Evolutionary conservation across 192 early-diverging fungal species (phyloP).

Genomic region (Gryganskiella cystojenkinii): DNA sequence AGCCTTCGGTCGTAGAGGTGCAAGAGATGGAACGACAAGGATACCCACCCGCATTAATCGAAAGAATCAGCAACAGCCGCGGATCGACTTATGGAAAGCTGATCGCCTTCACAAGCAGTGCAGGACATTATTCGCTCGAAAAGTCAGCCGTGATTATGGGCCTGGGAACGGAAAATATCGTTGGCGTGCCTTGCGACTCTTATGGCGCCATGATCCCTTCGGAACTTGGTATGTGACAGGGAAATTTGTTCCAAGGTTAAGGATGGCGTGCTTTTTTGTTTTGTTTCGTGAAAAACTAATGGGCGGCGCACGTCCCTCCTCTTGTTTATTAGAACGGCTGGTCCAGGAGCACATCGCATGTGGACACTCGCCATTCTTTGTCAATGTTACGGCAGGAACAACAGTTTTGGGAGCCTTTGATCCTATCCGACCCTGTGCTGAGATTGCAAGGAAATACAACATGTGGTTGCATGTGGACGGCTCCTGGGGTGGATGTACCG

Average conservation of each 20-base stretch:
- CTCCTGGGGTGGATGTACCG: constrained; percentile 78
- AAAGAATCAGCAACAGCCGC: not conserved
- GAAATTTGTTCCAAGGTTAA: too few relatives aligned
- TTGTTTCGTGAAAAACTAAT: too few relatives aligned
- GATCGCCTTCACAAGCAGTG: constrained; percentile 74
- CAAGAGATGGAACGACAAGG: constrained; percentile 12
- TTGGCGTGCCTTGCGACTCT: constrained; percentile 71
- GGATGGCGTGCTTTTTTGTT: constrained; percentile 7
- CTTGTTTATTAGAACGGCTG: constrained; percentile 45
- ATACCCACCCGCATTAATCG: constrained; percentile 7
- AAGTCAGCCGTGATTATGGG: constrained; percentile 79
- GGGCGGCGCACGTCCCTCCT: not conserved
- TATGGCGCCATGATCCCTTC: constrained; percentile 68
- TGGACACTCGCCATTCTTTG: constrained; percentile 78
- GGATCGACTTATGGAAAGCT: constrained; percentile 51
- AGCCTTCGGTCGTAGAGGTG: constrained; percentile 19
- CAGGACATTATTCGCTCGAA: constrained; percentile 81
- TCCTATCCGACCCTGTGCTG: constrained; percentile 66
- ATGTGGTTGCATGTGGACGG: constrained; percentile 86
- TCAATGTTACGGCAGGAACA: constrained; percentile 86
- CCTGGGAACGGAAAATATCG: constrained; percentile 73
- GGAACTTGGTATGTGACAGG: constrained; percentile 62
- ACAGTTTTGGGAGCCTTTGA: constrained; percentile 89
- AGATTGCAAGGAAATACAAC: constrained; percentile 66
- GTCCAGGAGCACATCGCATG: constrained; percentile 51